Base-by-base conservation (phyloP, 2,329 filamentous ascomycete genomes). In the Emergomyces orientalis region DNA sequence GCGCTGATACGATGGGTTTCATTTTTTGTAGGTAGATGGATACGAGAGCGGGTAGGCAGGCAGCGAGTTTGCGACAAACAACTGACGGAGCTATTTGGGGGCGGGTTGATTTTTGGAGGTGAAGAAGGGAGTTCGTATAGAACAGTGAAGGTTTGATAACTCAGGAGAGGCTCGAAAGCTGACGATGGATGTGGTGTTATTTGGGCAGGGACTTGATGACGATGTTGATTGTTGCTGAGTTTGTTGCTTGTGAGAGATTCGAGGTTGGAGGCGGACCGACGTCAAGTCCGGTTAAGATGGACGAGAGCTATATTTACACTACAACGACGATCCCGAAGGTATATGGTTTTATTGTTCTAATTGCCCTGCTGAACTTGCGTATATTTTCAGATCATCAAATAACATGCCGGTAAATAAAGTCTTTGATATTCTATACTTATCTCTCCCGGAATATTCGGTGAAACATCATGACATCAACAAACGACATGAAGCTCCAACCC, bases 1-100 rank as follows among this genome's bases (percentile, higher is more conserved):
- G 84, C 69, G 91, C 88, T 74, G 90, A 89, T 70, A 97, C 90
- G 74, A 97, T 82, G 69, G 93, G 92, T 87, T 97, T 97, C 92
- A 97, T 97, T 73, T 72, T 85, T 80, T 25, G 45, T 49, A 4
- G 9, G n/a, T 49, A 49, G 45, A 49, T 45, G 2, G 45, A 49
- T 47, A 3, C 4, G n/a, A 27, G 67, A 64, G 63, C 64, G 65
- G 68, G 2, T 19, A 54, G 51, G 25, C 13, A 54, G 25, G 7
- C 0, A 17, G 14, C 25, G 27, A 27, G 27, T 13, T n/a, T 11
- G 51, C 14, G 51, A 27, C 14, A 34, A 49, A n/a, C 45, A 32
- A 27, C 51, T 9, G 6, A n/a, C 14, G 51, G 51, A 54, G 51
- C 27, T 32, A 4, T 13, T 54, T 54, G 13, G 22, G 14, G 27